A percentile compares a stretch with the other conserved stretches of the same genome.
Conservation (phyloP, 495 filamentous ascomycete species). For the Pseudoneurospora amorphoporcata region DNA sequence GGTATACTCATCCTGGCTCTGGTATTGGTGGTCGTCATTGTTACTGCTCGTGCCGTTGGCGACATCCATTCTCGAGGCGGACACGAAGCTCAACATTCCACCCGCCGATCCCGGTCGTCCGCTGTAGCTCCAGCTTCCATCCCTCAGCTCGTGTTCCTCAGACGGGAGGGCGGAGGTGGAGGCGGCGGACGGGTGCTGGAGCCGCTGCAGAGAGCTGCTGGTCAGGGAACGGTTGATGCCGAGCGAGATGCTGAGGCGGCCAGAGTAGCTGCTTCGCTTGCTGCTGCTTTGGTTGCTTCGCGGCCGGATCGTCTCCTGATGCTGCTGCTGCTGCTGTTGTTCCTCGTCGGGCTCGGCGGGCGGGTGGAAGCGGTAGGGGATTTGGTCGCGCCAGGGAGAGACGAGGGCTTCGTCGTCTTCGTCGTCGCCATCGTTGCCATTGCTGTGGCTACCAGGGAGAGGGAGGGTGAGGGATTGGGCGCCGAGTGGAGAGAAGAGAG, state of each 20-base stretch:
- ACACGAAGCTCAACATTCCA: not conserved
- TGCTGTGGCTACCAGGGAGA: not conserved
- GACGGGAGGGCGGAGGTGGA: not conserved
- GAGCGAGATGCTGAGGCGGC: not conserved
- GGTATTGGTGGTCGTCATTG: not conserved
- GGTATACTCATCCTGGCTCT: not conserved
- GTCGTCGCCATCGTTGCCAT: constrained; percentile 4
- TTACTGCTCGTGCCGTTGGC: not conserved
- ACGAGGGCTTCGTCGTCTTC: constrained; percentile 20
- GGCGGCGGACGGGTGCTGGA: not conserved
- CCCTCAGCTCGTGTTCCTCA: not conserved
- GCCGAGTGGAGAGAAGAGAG: not conserved
- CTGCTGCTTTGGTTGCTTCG: not conserved
- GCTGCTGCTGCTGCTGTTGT: not conserved
- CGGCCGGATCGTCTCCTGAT: not conserved
- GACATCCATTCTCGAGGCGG: not conserved
- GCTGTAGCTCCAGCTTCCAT: not conserved
- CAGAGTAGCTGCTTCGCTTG: not conserved
- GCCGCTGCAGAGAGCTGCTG: not conserved
- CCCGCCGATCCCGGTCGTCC: not conserved
- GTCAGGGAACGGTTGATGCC: not conserved
- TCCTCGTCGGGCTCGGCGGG: not conserved
- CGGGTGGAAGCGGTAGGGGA: not conserved
- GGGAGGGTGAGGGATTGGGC: not conserved
- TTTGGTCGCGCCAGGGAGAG: not conserved